Evolutionary conservation across 108 stramenopile species (phyloP).

Genomic region (Discostella pseudostelligera): DNA sequence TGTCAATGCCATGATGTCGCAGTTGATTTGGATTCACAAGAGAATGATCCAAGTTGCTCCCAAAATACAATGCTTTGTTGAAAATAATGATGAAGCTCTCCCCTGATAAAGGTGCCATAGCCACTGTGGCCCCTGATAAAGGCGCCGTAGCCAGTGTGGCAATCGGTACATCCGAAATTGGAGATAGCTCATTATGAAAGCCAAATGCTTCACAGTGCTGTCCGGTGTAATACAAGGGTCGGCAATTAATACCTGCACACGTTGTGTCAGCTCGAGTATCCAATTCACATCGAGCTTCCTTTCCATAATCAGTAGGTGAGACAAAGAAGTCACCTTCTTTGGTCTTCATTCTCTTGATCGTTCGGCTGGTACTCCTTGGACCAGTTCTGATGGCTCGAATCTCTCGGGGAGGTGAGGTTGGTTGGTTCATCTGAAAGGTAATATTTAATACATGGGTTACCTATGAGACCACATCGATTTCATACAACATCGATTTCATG

Average conservation of each 20-base stretch:
- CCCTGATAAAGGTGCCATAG: background rate
- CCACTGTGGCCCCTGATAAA: background rate
- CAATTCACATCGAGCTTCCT: background rate
- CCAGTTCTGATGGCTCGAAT: too few relatives aligned
- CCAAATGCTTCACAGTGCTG: background rate
- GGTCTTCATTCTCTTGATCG: too few relatives aligned
- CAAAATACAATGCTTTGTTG: conserved; percentile 10
- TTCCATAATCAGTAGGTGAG: background rate
- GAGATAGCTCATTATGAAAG: background rate
- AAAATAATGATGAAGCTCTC: background rate
- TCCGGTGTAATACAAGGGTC: background rate
- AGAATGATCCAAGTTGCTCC: background rate
- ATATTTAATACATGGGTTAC: too few relatives aligned
- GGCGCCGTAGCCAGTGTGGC: background rate
- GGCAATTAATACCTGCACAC: background rate
- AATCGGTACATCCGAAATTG: background rate
- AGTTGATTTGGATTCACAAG: conserved; percentile 32
- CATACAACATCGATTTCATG: too few relatives aligned
- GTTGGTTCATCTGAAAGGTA: too few relatives aligned
- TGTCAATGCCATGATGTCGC: background rate
- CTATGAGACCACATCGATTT: too few relatives aligned
- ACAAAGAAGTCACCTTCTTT: too few relatives aligned
- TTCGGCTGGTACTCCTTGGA: too few relatives aligned
- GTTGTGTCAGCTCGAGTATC: background rate
- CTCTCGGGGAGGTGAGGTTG: too few relatives aligned